Conservation (phyloP, 192 early-diverging fungal genomes). For the Mortierella alpina region DNA sequence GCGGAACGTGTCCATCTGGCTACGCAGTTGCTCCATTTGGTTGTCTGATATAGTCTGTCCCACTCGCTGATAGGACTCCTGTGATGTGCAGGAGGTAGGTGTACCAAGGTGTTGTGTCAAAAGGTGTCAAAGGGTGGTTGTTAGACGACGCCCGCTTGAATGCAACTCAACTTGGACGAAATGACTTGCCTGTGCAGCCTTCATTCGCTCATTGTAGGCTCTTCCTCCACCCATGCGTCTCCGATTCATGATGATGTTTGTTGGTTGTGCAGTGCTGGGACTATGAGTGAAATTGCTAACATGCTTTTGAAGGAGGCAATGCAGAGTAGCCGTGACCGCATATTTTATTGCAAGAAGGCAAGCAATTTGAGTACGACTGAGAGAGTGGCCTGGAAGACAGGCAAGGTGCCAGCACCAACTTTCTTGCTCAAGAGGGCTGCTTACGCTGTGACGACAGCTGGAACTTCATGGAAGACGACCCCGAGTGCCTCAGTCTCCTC, state of each 20-base stretch:
- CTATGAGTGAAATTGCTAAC: too few relatives aligned
- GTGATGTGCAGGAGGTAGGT: background rate
- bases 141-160: background rate
- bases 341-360: too few relatives aligned
- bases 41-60: slow-evolving; percentile 39
- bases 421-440: too few relatives aligned
- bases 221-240: slow-evolving; percentile 34
- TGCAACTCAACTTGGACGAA: background rate
- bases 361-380: too few relatives aligned
- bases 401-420: too few relatives aligned
- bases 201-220: slow-evolving; percentile 42
- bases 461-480: slow-evolving; percentile 12
- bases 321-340: too few relatives aligned
- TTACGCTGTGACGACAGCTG: too few relatives aligned
- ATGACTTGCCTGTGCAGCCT: slow-evolving; percentile 27
- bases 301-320: too few relatives aligned
- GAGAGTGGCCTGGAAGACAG: too few relatives aligned
- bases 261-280: too few relatives aligned
- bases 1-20: slow-evolving; percentile 79
- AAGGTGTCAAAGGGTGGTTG: background rate
- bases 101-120: background rate
- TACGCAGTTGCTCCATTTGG: slow-evolving; percentile 61
- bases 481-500: slow-evolving; percentile 11
- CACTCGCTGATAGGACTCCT: slow-evolving; percentile 46
- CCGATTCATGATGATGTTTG: slow-evolving; percentile 25